These are phyloP conservation scores for Alternaria ethzedia DNA, from an alignment of 2,329 filamentous ascomycete species.

Conservation along the genomic window DNA sequence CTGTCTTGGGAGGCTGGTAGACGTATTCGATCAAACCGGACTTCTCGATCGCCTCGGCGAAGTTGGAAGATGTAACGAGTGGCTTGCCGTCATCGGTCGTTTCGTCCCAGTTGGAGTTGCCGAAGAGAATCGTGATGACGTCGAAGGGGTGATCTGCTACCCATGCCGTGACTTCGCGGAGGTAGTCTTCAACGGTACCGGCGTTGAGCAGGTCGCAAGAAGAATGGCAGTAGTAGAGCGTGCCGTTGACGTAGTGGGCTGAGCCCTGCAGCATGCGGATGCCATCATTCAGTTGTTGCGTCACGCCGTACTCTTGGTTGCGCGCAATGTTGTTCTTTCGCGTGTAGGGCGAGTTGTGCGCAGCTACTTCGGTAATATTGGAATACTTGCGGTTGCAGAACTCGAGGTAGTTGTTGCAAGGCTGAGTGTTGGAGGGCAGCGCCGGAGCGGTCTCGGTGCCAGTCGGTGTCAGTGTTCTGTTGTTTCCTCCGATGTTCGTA, in stretches of 20 bases:
- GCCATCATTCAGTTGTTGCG: slow-evolving; percentile 49
- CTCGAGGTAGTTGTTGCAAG: slow-evolving; percentile 52
- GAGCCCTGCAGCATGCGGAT: slow-evolving; percentile 63
- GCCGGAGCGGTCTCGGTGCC: slow-evolving; percentile 32
- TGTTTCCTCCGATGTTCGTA: slow-evolving; percentile 36
- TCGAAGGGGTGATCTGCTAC: slow-evolving; percentile 81
- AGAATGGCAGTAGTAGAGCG: slow-evolving; percentile 83
- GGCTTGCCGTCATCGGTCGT: slow-evolving; percentile 36
- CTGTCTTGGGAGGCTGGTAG: slow-evolving; percentile 76
- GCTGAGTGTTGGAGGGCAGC: slow-evolving; percentile 48
- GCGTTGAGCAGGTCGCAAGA: slow-evolving; percentile 84
- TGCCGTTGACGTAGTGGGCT: slow-evolving; percentile 63
- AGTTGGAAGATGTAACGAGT: slow-evolving; percentile 69
- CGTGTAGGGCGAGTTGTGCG: slow-evolving; percentile 50
- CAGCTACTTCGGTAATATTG: slow-evolving; percentile 51
- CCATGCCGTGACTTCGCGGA: slow-evolving; percentile 74
- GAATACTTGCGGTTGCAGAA: slow-evolving; percentile 49
- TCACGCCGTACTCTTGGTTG: slow-evolving; percentile 48
- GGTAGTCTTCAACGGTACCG: slow-evolving; percentile 78
- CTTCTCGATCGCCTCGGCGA: slow-evolving; percentile 70
- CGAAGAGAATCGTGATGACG: slow-evolving; percentile 85
- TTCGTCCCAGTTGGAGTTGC: slow-evolving; percentile 67
- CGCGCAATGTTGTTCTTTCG: slow-evolving; percentile 41
- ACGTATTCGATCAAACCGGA: slow-evolving; percentile 76
- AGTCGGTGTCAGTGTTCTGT: slow-evolving; percentile 32